phyloP scores from a whole-genome alignment of 139 green algal species.

The Micractinium sp. region DNA sequence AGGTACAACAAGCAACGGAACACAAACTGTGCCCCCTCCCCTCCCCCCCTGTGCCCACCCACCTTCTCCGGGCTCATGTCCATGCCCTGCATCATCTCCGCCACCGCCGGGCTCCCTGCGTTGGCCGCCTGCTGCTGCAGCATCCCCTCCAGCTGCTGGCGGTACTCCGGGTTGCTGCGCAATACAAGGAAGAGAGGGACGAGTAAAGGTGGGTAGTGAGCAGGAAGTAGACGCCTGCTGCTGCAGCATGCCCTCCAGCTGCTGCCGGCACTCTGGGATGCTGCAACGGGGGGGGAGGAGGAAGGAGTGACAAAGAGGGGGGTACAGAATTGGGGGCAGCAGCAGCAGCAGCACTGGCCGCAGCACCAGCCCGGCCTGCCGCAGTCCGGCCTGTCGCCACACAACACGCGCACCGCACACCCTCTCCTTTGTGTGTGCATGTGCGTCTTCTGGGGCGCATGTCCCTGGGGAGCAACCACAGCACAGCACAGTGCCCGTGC shows the following conservation, averaged over 20 bases:
- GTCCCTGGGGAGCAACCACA: too few species aligned
- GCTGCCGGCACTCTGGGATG: constrained; percentile 62
- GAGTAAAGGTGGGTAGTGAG: background rate
- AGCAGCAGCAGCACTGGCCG: too few species aligned
- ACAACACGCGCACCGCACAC: too few species aligned
- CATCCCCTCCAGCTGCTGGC: constrained; percentile 33
- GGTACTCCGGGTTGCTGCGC: constrained; percentile 68
- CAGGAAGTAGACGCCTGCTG: background rate
- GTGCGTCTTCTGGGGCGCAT: too few species aligned
- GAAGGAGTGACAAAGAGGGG: too few species aligned
- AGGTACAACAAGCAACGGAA: too few species aligned
- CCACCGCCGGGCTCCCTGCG: constrained; percentile 30
- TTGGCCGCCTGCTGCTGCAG: constrained; percentile 28
- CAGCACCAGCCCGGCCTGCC: too few species aligned
- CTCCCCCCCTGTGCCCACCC: background rate
- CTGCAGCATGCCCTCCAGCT: background rate
- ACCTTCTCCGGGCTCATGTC: constrained; percentile 48
- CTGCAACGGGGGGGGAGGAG: background rate
- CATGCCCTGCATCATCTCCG: constrained; percentile 52
- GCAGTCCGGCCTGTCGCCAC: too few species aligned
- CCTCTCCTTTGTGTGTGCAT: too few species aligned
- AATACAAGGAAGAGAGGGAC: background rate
- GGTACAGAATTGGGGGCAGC: too few species aligned
- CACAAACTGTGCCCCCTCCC: too few species aligned
- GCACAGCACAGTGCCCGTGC: too few species aligned